Percentiles rank a stretch among this genome's conserved stretches.
Conservation (phyloP, 495 filamentous ascomycete genomes). For the Neurospora sp. region DNA sequence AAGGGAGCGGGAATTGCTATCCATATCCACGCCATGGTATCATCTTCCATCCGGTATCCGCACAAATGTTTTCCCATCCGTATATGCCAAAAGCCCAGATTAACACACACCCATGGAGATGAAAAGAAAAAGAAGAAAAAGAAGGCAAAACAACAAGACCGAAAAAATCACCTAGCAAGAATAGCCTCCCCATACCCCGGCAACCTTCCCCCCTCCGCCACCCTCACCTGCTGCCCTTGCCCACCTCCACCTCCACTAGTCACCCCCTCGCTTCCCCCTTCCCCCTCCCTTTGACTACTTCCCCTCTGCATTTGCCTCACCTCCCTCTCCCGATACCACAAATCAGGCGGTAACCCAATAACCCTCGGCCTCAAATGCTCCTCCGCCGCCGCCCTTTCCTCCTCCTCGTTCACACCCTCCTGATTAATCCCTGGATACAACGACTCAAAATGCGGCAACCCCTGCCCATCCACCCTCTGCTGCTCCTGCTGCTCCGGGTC, state of each 20-base stretch:
- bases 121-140: not conserved
- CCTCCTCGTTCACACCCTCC: not conserved
- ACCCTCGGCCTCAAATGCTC: slow-evolving; percentile 39
- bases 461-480: slow-evolving; percentile 1
- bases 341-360: slow-evolving; percentile 22
- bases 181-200: slow-evolving; percentile 25
- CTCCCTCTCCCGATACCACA: slow-evolving; percentile 6
- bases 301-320: not conserved
- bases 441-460: slow-evolving; percentile 28
- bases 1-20: not conserved
- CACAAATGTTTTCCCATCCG: not conserved
- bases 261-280: not conserved
- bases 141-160: not conserved
- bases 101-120: not conserved
- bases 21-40: not conserved
- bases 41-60: not conserved
- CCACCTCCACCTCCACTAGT: not conserved
- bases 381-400: slow-evolving; percentile 30
- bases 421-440: not conserved
- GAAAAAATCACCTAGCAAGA: slow-evolving; percentile 9
- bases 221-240: not conserved
- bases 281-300: not conserved
- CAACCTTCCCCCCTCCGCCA: slow-evolving; percentile 8
- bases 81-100: not conserved
- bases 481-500: slow-evolving; percentile 4